A percentile compares a stretch with the other conserved stretches of the same genome.
Conservation (phyloP, 371 early-diverging fungal species). For the Mucor sp. region DNA sequence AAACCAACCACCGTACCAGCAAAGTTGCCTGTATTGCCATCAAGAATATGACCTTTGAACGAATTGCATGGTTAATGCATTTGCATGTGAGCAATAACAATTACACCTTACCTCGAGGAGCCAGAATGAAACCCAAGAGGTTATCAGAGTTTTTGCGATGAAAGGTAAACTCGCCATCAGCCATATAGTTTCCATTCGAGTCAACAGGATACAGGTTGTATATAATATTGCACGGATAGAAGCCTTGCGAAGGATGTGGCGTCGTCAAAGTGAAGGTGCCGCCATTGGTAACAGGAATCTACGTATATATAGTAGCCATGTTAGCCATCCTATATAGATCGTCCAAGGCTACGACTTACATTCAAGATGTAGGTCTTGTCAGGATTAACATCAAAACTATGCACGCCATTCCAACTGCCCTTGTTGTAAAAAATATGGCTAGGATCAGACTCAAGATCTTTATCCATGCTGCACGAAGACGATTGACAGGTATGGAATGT, state of each 20-base stretch:
- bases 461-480: background rate
- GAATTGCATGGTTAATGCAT: background rate
- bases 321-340: too few relatives aligned
- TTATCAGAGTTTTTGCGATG: slow-evolving; percentile 14
- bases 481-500: background rate
- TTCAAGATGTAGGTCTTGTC: slow-evolving; percentile 20
- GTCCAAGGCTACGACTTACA: too few relatives aligned
- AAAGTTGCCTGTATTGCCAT: slow-evolving; percentile 25
- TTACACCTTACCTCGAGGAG: slow-evolving; percentile 22
- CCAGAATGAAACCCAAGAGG: slow-evolving; percentile 19
- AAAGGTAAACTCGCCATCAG: slow-evolving; percentile 1
- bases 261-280: background rate
- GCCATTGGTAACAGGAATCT: background rate
- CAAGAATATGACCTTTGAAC: slow-evolving; percentile 8
- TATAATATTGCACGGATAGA: slow-evolving; percentile 9
- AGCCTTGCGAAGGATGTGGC: slow-evolving; percentile 10
- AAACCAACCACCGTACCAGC: slow-evolving; percentile 25
- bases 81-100: background rate
- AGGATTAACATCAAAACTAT: background rate
- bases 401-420: slow-evolving; percentile 25
- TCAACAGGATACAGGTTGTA: slow-evolving; percentile 33
- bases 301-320: too few relatives aligned
- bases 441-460: background rate
- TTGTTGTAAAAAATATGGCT: slow-evolving; percentile 8
- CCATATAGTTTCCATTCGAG: slow-evolving; percentile 4